Evolutionary conservation across 2,329 filamentous ascomycete genomes (phyloP), one percentile per base, ranked within the genome.

Genomic region (Botryotinia convoluta): DNA sequence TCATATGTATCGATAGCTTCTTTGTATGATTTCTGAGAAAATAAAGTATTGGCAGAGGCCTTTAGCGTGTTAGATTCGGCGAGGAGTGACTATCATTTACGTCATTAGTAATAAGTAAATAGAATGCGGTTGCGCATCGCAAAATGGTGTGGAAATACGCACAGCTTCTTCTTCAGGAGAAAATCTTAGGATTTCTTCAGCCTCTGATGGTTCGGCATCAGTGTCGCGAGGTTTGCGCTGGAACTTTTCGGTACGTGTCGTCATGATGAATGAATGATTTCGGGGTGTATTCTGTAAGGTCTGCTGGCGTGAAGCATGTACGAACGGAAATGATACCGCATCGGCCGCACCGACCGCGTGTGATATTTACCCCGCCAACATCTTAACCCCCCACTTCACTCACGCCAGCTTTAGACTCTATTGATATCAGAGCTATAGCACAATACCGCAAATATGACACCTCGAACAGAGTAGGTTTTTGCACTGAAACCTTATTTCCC

Each of bases 1-100:
- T 94, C 91, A 83, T 98, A 98, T 74, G 88, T 91, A 77, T 90
- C 88, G 75, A 98, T 91, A 59, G 95, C 95, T 75, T 91, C 90
- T 72, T 91, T 88, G 82, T 92, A 96, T 75, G 90, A 88, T 60
- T 88, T 88, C 4, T 88, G 87, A 1, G 87, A 85, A 83, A 98
- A 98, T n/a, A 94, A 87, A 8, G 87, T 82, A 80, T 98, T 98
- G 22, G 94, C 95, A 72, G 90, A 86, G 2, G 87, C 80, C 83
- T 97, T 98, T 78, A 91, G 89, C 1, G 86, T 81, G 78, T 92
- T 91, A 5, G 93, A 93, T 82, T 95, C 89, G 68, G 85, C 81
- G 32, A 97, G 82, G 26, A 97, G 88, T 54, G 85, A 83, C 91
- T 93, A 74, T 74, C 39, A 57, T 54, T 32, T 51, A n/a, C 39